Conservation (phyloP, 2,329 filamentous ascomycete species). For the Monosporascus sp. region DNA sequence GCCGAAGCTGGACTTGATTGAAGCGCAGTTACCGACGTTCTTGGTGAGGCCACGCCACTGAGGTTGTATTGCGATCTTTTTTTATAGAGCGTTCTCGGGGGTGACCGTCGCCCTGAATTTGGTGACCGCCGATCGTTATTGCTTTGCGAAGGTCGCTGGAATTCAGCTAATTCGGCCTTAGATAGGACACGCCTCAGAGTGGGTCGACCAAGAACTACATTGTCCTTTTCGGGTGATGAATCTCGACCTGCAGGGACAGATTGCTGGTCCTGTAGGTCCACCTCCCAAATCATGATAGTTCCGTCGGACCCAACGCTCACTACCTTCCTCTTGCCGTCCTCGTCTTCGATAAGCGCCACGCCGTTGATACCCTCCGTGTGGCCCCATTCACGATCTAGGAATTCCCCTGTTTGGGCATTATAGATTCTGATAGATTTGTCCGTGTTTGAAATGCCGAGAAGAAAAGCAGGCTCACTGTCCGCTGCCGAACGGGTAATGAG, state of each 20-base stretch:
- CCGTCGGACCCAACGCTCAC: constrained; percentile 76
- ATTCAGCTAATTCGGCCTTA: constrained; percentile 79
- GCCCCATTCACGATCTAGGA: constrained; percentile 87
- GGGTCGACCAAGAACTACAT: constrained; percentile 52
- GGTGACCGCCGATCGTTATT: constrained; percentile 20
- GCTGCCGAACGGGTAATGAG: constrained; percentile 59
- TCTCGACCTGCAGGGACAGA: constrained; percentile 42
- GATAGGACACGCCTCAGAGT: constrained; percentile 83
- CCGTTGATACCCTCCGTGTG: constrained; percentile 93
- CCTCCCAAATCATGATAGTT: constrained; percentile 74
- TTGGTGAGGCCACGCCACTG: constrained; percentile 25
- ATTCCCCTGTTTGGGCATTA: constrained; percentile 67
- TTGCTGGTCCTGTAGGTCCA: constrained; percentile 45
- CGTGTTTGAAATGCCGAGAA: constrained; percentile 86
- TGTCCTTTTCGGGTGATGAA: constrained; percentile 49
- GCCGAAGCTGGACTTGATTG: constrained; percentile 37
- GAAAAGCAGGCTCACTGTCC: constrained; percentile 54
- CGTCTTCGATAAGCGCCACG: constrained; percentile 63
- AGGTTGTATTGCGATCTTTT: constrained; percentile 50
- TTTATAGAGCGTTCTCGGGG: constrained; percentile 48
- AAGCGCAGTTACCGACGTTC: constrained; percentile 34
- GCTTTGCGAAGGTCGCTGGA: constrained; percentile 47
- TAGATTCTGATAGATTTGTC: constrained; percentile 95
- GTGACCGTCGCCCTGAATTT: constrained; percentile 45
- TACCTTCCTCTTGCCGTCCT: constrained; percentile 51